These are phyloP conservation scores for Penicillium sp. DNA, from an alignment of 2,329 filamentous ascomycete species.

Conservation along the genomic window DNA sequence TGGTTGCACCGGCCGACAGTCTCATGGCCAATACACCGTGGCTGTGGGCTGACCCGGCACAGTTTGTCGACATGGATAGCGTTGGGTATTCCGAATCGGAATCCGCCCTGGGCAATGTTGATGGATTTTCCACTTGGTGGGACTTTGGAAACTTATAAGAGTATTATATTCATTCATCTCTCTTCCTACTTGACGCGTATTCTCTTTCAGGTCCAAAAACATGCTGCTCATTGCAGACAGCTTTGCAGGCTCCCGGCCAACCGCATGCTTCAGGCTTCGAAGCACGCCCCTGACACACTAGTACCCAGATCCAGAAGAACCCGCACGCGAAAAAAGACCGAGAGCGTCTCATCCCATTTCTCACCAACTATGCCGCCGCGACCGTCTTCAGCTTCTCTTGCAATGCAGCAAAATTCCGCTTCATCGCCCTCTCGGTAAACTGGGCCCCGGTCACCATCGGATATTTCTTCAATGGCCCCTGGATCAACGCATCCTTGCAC, in stretches of 20 bases:
- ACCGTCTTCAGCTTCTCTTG: constrained; percentile 47
- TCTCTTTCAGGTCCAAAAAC: constrained; percentile 9
- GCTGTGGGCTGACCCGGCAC: constrained; percentile 34
- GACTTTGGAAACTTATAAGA: constrained; percentile 36
- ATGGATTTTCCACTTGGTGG: constrained; percentile 38
- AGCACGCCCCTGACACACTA: too few relatives aligned
- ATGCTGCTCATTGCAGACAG: not conserved
- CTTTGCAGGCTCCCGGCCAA: too few relatives aligned
- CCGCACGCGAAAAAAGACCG: too few relatives aligned
- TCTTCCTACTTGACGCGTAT: constrained; percentile 14
- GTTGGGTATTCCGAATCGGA: constrained; percentile 30
- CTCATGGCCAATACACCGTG: constrained; percentile 38
- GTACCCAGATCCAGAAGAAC: too few relatives aligned
- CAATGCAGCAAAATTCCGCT: constrained; percentile 54
- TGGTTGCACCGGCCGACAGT: constrained; percentile 34
- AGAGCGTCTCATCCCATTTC: too few relatives aligned
- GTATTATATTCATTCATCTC: constrained; percentile 24
- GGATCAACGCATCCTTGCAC: constrained; percentile 56
- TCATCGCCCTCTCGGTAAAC: constrained; percentile 58
- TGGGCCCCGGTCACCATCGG: constrained; percentile 58
- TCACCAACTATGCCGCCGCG: constrained; percentile 14
- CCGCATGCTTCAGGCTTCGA: too few relatives aligned
- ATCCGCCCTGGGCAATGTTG: constrained; percentile 28
- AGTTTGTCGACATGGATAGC: constrained; percentile 35
- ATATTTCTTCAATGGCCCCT: constrained; percentile 62